Percentiles rank a stretch among this genome's conserved stretches.
phyloP scores from a whole-genome alignment of 139 green algal genomes.

The Tetraselmis striata region DNA sequence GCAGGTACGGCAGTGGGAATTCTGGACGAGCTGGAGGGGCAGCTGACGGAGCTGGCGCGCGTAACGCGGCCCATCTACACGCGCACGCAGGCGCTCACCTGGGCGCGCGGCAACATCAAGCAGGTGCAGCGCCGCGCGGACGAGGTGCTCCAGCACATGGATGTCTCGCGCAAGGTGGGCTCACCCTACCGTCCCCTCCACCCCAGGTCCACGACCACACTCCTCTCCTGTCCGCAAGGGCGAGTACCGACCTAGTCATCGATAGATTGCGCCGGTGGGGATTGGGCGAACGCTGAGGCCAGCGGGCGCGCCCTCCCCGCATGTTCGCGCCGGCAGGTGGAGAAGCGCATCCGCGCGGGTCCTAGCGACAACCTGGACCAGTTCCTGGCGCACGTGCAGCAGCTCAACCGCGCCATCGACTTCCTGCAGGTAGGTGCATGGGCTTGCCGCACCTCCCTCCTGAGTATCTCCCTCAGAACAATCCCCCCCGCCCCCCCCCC shows the following conservation, averaged over 20 bases:
- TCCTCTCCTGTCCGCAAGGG: too few relatives aligned
- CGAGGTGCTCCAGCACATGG: not conserved
- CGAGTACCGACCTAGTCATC: too few relatives aligned
- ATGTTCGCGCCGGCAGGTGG: not conserved
- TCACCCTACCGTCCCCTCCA: too few relatives aligned
- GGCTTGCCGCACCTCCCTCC: too few relatives aligned
- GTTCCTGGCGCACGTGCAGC: not conserved
- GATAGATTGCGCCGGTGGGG: too few relatives aligned
- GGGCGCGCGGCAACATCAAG: not conserved
- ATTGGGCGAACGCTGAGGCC: too few relatives aligned
- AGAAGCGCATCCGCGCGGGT: not conserved
- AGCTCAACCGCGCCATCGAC: not conserved
- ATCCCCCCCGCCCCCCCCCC: not conserved
- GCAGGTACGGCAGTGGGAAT: not conserved
- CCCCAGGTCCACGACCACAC: too few relatives aligned
- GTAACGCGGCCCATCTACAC: not conserved
- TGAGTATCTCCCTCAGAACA: too few relatives aligned
- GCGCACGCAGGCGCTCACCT: not conserved
- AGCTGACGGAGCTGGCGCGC: not conserved
- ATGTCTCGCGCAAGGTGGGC: not conserved
- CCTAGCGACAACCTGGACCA: not conserved
- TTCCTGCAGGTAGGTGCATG: not conserved
- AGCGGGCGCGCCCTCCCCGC: too few relatives aligned
- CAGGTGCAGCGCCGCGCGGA: not conserved
- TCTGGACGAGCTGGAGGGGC: not conserved